phyloP scores from a whole-genome alignment of 116 monocot species.

The Posidonia oceanica region DNA sequence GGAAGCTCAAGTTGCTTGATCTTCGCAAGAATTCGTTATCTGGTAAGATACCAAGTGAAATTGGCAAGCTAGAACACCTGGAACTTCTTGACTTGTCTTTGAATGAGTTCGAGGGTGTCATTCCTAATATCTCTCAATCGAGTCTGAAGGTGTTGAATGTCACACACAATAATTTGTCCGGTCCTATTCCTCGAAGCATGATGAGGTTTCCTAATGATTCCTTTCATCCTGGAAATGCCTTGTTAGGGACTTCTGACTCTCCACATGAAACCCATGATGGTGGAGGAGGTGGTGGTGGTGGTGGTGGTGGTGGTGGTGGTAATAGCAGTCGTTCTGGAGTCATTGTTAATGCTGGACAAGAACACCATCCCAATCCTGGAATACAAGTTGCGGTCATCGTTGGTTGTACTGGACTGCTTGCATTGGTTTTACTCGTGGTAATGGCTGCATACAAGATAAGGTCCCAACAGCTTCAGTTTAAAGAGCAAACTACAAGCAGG shows the following conservation, averaged over 20 bases:
- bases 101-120: slow-evolving; percentile 54
- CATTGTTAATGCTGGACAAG: background rate
- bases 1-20: slow-evolving; percentile 46
- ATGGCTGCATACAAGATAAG: slow-evolving; percentile 40
- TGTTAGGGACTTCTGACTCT: slow-evolving; percentile 11
- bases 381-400: slow-evolving; percentile 37
- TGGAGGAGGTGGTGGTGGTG: too few species aligned
- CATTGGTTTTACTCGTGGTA: slow-evolving; percentile 39
- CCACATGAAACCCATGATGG: too few species aligned
- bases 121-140: slow-evolving; percentile 53
- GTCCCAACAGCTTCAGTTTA: slow-evolving; percentile 33
- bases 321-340: background rate
- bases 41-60: slow-evolving; percentile 62
- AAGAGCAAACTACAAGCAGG: slow-evolving; percentile 19
- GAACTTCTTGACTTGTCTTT: slow-evolving; percentile 64
- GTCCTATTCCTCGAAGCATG: slow-evolving; percentile 53
- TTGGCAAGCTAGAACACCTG: slow-evolving; percentile 44
- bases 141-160: slow-evolving; percentile 53
- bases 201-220: slow-evolving; percentile 42
- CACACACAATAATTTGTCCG: slow-evolving; percentile 71
- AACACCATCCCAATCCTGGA: slow-evolving; percentile 24
- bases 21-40: slow-evolving; percentile 52
- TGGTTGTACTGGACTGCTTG: slow-evolving; percentile 47
- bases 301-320: too few species aligned
- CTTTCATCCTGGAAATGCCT: slow-evolving; percentile 75